Percentiles rank a stretch among this genome's conserved stretches.
Conservation (phyloP, 2,329 filamentous ascomycete genomes). For the Intubia oerlemansii region DNA sequence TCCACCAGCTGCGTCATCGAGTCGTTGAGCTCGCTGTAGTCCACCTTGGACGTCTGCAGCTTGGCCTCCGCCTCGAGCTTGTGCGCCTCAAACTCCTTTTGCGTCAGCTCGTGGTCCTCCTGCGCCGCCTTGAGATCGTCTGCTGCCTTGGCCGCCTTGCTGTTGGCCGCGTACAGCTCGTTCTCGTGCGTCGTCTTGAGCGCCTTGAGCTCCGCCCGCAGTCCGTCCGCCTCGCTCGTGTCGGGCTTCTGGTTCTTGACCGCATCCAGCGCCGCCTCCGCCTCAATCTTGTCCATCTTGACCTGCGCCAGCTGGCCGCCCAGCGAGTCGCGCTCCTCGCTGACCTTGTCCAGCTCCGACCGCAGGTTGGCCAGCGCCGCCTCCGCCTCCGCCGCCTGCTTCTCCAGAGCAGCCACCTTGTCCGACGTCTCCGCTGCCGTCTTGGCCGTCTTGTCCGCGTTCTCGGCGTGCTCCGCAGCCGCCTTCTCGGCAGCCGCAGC, state of each 20-base stretch:
- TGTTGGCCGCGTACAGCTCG: constrained; percentile 13
- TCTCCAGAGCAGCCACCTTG: constrained; percentile 19
- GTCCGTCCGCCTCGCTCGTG: constrained; percentile 28
- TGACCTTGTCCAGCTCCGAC: constrained; percentile 21
- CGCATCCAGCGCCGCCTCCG: constrained; percentile 38
- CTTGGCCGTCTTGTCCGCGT: too few species aligned
- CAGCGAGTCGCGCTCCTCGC: constrained; percentile 26
- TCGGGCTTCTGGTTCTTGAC: constrained; percentile 32
- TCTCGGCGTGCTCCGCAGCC: too few species aligned
- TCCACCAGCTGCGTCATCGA: constrained; percentile 38
- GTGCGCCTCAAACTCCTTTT: constrained; percentile 31
- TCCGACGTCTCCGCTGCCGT: too few species aligned
- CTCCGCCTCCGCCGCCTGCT: constrained; percentile 17
- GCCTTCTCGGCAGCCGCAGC: too few species aligned
- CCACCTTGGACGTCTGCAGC: constrained; percentile 32
- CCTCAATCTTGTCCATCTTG: constrained; percentile 37
- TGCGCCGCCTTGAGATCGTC: constrained; percentile 16
- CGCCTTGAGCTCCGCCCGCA: constrained; percentile 26
- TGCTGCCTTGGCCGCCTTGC: constrained; percentile 16
- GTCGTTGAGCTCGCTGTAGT: constrained; percentile 42
- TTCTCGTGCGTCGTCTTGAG: constrained; percentile 21
- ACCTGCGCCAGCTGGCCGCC: constrained; percentile 32
- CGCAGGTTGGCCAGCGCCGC: constrained; percentile 16
- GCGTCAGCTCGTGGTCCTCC: constrained; percentile 24
- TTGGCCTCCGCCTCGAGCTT: constrained; percentile 28